Evolutionary conservation across 768 basidiomycete species (phyloP).

Genomic region (Suillus fuscotomentosus): DNA sequence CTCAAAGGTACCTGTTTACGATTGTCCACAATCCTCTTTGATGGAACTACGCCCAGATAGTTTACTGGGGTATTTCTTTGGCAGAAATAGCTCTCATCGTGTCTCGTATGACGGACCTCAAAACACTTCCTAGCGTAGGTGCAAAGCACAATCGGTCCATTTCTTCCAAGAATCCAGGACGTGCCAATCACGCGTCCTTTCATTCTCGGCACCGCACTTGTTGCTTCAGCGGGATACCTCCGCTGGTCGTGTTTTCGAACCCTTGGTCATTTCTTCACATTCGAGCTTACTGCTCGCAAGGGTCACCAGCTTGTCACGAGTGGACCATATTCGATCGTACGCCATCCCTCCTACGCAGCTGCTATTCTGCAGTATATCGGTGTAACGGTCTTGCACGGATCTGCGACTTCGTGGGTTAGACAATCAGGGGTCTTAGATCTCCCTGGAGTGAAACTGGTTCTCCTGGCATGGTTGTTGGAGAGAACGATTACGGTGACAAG

Average conservation of each 20-base stretch:
- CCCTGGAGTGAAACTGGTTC: slow-evolving; percentile 3
- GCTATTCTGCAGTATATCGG: slow-evolving; percentile 10
- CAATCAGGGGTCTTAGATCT: slow-evolving; percentile 11
- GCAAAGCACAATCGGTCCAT: slow-evolving; percentile 1
- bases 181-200: slow-evolving; percentile 12
- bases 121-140: background rate
- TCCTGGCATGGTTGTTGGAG: background rate
- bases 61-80: slow-evolving; percentile 4
- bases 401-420: slow-evolving; percentile 13
- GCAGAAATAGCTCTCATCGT: background rate
- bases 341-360: slow-evolving; percentile 30
- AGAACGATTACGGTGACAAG: slow-evolving; percentile 5
- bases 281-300: slow-evolving; percentile 22
- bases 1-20: background rate
- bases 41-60: background rate
- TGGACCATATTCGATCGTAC: slow-evolving; percentile 29
- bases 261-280: slow-evolving; percentile 29
- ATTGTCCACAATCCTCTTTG: background rate
- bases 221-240: slow-evolving; percentile 17
- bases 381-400: slow-evolving; percentile 4
- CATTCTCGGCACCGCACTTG: slow-evolving; percentile 17
- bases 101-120: background rate
- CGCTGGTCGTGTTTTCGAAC: slow-evolving; percentile 25
- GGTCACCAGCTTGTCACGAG: slow-evolving; percentile 25
- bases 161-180: background rate